Percentiles rank a stretch among this genome's conserved stretches.
Evolutionary conservation across 179 eudicot genomes (phyloP).

Genomic region (Spergularia azorica): DNA sequence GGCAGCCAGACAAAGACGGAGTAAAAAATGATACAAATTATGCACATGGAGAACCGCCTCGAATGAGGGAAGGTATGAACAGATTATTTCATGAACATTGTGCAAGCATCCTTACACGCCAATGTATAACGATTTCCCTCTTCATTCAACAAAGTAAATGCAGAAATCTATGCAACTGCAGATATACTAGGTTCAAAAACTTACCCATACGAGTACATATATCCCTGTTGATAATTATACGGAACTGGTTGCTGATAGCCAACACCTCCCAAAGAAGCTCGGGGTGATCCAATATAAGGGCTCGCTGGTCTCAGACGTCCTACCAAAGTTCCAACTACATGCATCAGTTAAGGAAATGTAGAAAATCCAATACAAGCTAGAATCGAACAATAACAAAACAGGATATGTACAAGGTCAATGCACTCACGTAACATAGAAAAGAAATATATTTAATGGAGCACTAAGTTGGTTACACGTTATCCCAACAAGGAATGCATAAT

Average conservation of each 20-base stretch:
- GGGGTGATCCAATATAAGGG: slow-evolving; percentile 41
- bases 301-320: slow-evolving; percentile 47
- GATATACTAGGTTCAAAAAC: slow-evolving; percentile 11
- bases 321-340: slow-evolving; percentile 19
- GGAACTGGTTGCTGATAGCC: slow-evolving; percentile 53
- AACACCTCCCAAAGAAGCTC: slow-evolving; percentile 41
- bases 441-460: not conserved
- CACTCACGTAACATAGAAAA: not conserved
- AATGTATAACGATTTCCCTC: slow-evolving; percentile 2
- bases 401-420: not conserved
- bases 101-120: not conserved
- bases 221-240: slow-evolving; percentile 76
- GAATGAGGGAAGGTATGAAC: not conserved
- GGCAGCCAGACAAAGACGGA: not conserved
- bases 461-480: not conserved
- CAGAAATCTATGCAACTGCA: too few species aligned
- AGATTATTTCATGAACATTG: not conserved
- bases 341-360: slow-evolving; percentile 6
- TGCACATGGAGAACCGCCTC: not conserved
- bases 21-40: not conserved
- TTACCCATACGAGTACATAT: slow-evolving; percentile 76
- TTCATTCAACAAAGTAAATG: not conserved
- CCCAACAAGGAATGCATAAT: not conserved
- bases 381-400: not conserved
- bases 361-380: not conserved